Percentiles rank a stretch among this genome's conserved stretches.
Conservation (phyloP, 257 asterid genomes). For the Scutellaria galericulata region DNA sequence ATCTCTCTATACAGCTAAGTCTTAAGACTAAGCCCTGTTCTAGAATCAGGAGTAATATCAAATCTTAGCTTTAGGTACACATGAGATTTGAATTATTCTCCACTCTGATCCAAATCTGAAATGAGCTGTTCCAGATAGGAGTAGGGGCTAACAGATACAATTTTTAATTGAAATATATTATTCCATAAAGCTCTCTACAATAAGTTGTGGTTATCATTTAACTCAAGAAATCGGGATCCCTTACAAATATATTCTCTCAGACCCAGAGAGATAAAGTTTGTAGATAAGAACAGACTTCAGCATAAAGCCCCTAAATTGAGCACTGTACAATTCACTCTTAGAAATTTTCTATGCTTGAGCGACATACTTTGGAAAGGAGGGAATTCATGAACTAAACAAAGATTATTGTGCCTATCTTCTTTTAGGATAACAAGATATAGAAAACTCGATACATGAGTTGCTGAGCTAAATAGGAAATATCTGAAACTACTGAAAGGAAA, state of each 20-base stretch:
- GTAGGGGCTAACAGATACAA: neutral
- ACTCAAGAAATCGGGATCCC: neutral
- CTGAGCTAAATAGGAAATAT: conserved; percentile 3
- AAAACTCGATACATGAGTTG: conserved; percentile 1
- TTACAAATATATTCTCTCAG: too few relatives aligned
- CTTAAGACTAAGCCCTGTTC: neutral
- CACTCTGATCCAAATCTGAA: conserved; percentile 2
- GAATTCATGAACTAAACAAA: neutral
- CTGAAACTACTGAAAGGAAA: conserved; percentile 13
- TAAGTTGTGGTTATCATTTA: conserved; percentile 2
- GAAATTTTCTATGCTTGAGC: neutral
- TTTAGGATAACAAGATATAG: conserved; percentile 18
- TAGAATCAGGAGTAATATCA: neutral
- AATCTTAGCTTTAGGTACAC: neutral
- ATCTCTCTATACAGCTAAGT: neutral
- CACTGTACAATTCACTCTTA: too few relatives aligned
- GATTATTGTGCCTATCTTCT: neutral
- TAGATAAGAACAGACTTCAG: neutral
- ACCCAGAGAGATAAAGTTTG: neutral
- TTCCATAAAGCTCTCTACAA: conserved; percentile 1
- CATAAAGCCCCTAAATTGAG: neutral
- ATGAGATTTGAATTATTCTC: neutral
- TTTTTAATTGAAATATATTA: conserved; percentile 9
- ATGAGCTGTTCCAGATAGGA: conserved; percentile 24
- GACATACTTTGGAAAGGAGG: neutral